Evolutionary conservation across 2,329 filamentous ascomycete genomes (phyloP).

Genomic region (Fusarium transvaalense): DNA sequence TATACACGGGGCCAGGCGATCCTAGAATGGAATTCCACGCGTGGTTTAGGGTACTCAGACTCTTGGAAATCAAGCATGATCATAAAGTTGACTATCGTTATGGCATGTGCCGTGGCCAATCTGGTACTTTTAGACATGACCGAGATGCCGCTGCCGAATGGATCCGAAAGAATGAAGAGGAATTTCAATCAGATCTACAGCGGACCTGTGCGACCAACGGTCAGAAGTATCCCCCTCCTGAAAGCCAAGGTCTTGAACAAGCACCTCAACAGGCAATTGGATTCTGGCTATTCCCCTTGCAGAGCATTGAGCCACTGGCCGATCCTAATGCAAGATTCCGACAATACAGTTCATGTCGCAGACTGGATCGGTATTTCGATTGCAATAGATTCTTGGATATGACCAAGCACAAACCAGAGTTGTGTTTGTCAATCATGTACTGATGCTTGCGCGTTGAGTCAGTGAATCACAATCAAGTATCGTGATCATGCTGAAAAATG

Average conservation of each 20-base stretch:
- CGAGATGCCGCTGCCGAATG: neutral
- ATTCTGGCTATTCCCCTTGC: conserved; percentile 35
- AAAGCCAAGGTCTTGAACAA: neutral
- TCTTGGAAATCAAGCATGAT: rapidly evolving
- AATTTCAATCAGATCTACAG: rapidly evolving
- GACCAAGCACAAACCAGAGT: conserved; percentile 26
- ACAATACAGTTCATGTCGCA: neutral
- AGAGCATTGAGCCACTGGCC: conserved; percentile 50
- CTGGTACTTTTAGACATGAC: neutral
- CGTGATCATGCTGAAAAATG: neutral
- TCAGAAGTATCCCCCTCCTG: neutral
- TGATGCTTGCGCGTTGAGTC: neutral
- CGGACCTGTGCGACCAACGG: rapidly evolving
- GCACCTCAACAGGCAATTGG: neutral
- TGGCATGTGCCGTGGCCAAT: neutral
- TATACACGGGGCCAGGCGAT: rapidly evolving
- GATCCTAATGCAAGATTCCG: neutral
- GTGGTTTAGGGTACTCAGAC: neutral
- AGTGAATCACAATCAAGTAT: neutral
- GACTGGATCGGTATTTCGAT: too few relatives aligned
- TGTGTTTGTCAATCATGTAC: conserved; percentile 40
- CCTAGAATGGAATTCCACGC: rapidly evolving
- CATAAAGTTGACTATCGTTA: conserved; percentile 9
- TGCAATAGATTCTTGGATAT: neutral
- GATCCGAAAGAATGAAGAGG: neutral